These are phyloP conservation scores for Rhodotorula sphaerocarpa DNA, from an alignment of 768 basidiomycete species.

Conservation along the genomic window DNA sequence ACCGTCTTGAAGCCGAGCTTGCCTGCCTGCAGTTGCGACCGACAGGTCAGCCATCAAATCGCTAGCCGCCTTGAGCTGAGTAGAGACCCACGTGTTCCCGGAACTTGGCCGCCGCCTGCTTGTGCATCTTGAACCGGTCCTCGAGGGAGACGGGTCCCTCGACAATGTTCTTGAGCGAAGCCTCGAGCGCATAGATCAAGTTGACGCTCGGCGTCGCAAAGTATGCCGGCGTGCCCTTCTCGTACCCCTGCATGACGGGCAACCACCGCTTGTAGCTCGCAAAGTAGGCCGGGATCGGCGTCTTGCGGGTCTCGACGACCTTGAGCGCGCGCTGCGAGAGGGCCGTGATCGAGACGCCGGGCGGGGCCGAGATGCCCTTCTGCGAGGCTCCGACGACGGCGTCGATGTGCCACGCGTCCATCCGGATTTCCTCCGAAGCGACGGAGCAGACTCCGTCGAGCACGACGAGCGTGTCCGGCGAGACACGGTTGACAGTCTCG, in stretches of 20 bases:
- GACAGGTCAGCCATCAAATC: neutral
- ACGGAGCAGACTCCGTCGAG: conserved; percentile 95
- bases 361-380: conserved; percentile 87
- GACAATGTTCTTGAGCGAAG: conserved; percentile 68
- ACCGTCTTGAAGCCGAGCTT: conserved; percentile 58
- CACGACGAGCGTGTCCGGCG: conserved; percentile 75
- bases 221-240: conserved; percentile 67
- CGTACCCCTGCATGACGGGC: conserved; percentile 78
- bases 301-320: conserved; percentile 57
- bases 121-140: conserved; percentile 70
- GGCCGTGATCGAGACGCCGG: conserved; percentile 78
- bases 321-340: conserved; percentile 70
- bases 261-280: conserved; percentile 45
- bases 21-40: conserved; percentile 44
- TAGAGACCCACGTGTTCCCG: conserved; percentile 50
- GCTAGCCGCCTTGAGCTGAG: too few species aligned
- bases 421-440: conserved; percentile 85
- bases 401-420: conserved; percentile 90
- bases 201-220: conserved; percentile 64
- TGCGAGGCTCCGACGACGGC: conserved; percentile 71
- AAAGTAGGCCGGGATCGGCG: conserved; percentile 69
- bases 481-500: conserved; percentile 61
- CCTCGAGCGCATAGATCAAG: conserved; percentile 80
- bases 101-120: conserved; percentile 58
- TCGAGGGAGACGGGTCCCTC: conserved; percentile 56